Percentiles rank a stretch among this genome's conserved stretches.
phyloP scores from a whole-genome alignment of 768 basidiomycete species.

The Lactarius psammicola region DNA sequence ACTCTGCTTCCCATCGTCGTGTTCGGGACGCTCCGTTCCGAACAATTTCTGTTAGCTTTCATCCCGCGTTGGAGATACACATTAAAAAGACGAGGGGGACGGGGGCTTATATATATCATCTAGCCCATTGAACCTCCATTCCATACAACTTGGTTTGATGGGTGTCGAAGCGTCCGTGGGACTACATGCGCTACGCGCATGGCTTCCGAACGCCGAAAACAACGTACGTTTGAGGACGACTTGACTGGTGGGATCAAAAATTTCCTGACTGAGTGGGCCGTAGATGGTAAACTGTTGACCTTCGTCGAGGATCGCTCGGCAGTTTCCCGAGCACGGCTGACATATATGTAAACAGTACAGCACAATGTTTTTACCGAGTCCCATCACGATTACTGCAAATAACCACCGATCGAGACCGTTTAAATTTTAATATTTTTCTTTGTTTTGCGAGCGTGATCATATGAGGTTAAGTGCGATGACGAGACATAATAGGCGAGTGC shows the following conservation, averaged over 20 bases:
- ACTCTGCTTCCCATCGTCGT: constrained; percentile 14
- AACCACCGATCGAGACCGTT: neutral
- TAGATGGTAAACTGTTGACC: constrained; percentile 1
- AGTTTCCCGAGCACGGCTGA: neutral
- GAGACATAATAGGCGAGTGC: neutral
- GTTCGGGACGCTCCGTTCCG: constrained; percentile 17
- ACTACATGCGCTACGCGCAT: neutral
- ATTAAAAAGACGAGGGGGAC: neutral
- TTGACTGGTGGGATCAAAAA: neutral
- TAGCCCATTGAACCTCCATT: constrained; percentile 4
- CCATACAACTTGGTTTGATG: neutral
- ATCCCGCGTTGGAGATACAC: neutral
- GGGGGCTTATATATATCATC: neutral
- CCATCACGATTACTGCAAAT: too few species aligned
- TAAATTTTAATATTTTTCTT: neutral
- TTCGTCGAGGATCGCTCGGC: neutral
- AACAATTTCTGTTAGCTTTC: constrained; percentile 2
- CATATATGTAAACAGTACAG: neutral
- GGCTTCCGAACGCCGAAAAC: neutral
- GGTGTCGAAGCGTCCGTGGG: neutral
- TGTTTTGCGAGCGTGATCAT: too few species aligned
- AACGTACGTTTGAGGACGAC: neutral
- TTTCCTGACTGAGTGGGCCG: neutral
- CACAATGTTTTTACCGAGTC: too few species aligned
- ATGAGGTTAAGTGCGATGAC: too few species aligned